These are phyloP conservation scores for Lachnellula cervina DNA, from an alignment of 2,329 filamentous ascomycete species.

Conservation along the genomic window DNA sequence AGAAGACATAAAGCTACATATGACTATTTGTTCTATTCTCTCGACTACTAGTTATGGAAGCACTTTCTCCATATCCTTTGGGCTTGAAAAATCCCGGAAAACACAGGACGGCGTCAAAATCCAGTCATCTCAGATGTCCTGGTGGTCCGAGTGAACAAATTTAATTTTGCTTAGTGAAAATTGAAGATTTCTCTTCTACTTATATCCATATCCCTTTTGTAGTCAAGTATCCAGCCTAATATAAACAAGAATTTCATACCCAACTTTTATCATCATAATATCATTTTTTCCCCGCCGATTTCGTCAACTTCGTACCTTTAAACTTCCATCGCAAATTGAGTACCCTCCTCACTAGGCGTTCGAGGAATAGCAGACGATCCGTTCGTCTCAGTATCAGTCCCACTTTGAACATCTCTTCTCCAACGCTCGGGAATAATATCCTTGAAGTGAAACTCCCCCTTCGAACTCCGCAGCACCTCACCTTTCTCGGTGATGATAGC, in stretches of 20 bases:
- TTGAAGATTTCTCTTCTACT: too few species aligned
- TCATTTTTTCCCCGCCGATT: too few species aligned
- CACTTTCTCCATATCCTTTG: too few species aligned
- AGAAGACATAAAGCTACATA: too few species aligned
- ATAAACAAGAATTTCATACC: neutral
- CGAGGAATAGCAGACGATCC: neutral
- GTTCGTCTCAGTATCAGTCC: neutral
- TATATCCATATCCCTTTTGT: neutral
- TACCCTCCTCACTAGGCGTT: slow-evolving; percentile 13
- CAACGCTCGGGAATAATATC: slow-evolving; percentile 53
- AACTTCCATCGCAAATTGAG: slow-evolving; percentile 18
- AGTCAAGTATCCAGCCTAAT: neutral
- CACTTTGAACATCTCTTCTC: slow-evolving; percentile 27
- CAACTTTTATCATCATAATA: neutral
- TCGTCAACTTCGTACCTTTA: neutral
- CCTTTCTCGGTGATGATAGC: slow-evolving; percentile 91
- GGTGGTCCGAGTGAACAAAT: too few species aligned
- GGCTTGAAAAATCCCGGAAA: too few species aligned
- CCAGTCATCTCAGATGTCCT: too few species aligned
- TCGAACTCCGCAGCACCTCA: slow-evolving; percentile 69
- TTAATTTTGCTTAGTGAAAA: too few species aligned
- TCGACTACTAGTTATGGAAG: too few species aligned
- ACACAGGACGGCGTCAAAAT: too few species aligned
- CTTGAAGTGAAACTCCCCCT: slow-evolving; percentile 65
- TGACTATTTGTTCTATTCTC: too few species aligned